Conservation (phyloP, 257 asterid species). For the Leonotis leonurus region DNA sequence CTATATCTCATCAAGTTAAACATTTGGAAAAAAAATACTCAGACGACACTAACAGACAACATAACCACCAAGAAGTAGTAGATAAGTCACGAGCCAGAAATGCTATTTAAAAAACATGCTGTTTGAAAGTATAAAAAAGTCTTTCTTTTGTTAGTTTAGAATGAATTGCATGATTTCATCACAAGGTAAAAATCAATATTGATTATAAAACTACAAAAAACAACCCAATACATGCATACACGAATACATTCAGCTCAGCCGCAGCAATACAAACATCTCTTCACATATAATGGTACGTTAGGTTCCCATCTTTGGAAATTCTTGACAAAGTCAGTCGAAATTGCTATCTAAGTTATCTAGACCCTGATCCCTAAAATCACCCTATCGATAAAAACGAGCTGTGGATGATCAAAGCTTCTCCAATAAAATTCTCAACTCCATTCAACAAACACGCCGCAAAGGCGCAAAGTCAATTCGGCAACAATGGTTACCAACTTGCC, state of each 20-base stretch:
- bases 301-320: not conserved
- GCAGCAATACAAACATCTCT: not conserved
- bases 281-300: not conserved
- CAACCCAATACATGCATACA: too few relatives aligned
- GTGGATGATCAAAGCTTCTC: not conserved
- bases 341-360: not conserved
- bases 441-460: not conserved
- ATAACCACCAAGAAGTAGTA: not conserved
- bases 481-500: too few relatives aligned
- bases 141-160: too few relatives aligned
- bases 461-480: constrained; percentile 14
- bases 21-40: not conserved
- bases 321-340: not conserved
- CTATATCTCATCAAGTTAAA: not conserved
- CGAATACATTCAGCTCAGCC: too few relatives aligned
- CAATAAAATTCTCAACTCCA: not conserved
- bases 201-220: too few relatives aligned
- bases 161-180: too few relatives aligned
- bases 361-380: not conserved
- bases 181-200: too few relatives aligned
- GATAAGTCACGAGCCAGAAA: not conserved
- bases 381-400: not conserved
- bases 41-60: not conserved
- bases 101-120: not conserved
- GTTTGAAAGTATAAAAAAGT: not conserved